Base-by-base conservation (phyloP, 345 rosid genomes). In the Adansonia digitata region DNA sequence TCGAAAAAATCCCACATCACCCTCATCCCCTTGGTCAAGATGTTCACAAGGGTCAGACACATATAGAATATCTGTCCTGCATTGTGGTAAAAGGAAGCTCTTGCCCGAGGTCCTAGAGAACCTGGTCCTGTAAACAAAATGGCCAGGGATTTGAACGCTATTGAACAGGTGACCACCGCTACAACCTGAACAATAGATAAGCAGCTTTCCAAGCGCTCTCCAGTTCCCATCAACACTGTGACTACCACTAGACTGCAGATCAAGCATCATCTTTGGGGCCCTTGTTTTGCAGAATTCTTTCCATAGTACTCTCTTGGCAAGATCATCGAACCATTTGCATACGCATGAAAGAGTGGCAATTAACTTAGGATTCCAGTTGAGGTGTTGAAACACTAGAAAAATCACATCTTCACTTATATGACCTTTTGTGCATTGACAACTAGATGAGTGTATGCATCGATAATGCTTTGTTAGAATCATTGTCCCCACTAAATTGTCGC, bases 1-100 rank as follows among this genome's bases (percentile, higher is more conserved):
- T 13, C 99, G 94, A 69, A 95, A 95, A 82, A 95, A 95, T 37
- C 98, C 99, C 46, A 95, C 77, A 71, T 95, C 98, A 14, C 99
- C 99, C 69, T 91, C 98, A 68, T 95, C 99, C 71, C 99, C 97
- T 83, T 91, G 92, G 83, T 93, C 98, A 51, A 91, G 84, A 86
- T 95, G 99, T 71, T 95, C 99, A 70, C 99, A 95, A 70, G 99
- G 99, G 81, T 95, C 99, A 67, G 99, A 95, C 4, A 95, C 98
- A 69, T 95, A 95, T 27, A 95, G 77, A 79, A 95, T 81, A 75
- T 95, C 98, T 24, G 85, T 85, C 74, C 94, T 83, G 83, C 99
- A 95, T 49, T 88, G 97, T 1, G 93, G 88, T 86, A 92, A 82
- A 79, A 95, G 98, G 72, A 95, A 95, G 81, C 98, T 93, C 56